Percentiles rank a stretch among this genome's conserved stretches.
Conservation (phyloP, 176 grass and related monocot genomes). For the Cymbopogon citratus region DNA sequence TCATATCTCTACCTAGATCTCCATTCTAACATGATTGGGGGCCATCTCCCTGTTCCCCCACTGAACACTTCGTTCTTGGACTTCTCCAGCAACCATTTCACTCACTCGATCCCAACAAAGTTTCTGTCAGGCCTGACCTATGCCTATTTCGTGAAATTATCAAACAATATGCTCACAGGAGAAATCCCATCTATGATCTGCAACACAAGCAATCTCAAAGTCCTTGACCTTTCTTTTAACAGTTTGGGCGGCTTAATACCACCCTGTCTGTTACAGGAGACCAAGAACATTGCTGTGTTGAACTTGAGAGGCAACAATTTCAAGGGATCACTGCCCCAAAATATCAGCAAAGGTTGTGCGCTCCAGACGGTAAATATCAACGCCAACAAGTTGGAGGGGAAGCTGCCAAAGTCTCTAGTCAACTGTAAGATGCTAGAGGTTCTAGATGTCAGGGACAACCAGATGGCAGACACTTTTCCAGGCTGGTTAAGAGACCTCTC, state of each 20-base stretch:
- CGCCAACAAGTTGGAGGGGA: not conserved
- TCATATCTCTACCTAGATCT: not conserved
- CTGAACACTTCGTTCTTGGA: not conserved
- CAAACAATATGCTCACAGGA: not conserved
- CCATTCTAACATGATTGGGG: not conserved
- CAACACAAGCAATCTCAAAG: not conserved
- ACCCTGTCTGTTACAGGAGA: not conserved
- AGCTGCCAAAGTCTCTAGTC: not conserved
- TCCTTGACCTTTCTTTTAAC: not conserved
- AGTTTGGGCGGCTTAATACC: not conserved
- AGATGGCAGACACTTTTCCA: not conserved
- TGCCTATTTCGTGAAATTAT: not conserved
- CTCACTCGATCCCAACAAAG: not conserved
- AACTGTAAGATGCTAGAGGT: not conserved
- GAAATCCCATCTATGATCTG: not conserved
- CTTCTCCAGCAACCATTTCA: not conserved
- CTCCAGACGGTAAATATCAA: not conserved
- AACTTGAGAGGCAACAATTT: not conserved
- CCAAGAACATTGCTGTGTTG: not conserved
- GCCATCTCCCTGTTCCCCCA: not conserved
- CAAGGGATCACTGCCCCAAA: not conserved
- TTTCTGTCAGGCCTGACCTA: not conserved
- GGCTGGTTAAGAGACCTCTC: not conserved
- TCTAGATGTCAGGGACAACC: not conserved
- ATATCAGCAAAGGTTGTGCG: not conserved